Conservation (phyloP, 306 rosid species). For the Quercus agrifolia region DNA sequence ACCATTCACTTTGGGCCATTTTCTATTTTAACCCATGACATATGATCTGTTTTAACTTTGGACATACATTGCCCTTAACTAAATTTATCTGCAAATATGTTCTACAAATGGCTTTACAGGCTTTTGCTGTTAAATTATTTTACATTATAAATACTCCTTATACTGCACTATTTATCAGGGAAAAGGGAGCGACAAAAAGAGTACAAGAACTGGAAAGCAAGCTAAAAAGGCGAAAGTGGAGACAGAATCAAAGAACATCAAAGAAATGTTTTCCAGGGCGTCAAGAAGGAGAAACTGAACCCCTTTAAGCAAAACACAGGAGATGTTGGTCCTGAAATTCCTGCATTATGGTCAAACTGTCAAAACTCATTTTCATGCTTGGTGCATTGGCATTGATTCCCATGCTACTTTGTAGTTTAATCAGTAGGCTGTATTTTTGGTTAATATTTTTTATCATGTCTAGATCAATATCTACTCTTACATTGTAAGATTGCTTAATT, state of each 20-base stretch:
- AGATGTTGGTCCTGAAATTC: neutral
- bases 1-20: too few species aligned
- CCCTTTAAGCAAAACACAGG: neutral
- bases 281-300: slow-evolving; percentile 53
- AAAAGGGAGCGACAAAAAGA: slow-evolving; percentile 37
- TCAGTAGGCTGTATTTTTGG: neutral
- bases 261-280: slow-evolving; percentile 77
- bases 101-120: neutral
- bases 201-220: slow-evolving; percentile 53
- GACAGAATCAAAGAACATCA: slow-evolving; percentile 72
- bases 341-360: neutral
- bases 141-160: slow-evolving; percentile 1
- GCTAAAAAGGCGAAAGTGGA: slow-evolving; percentile 69
- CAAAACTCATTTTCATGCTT: neutral
- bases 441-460: too few species aligned
- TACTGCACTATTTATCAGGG: slow-evolving; percentile 37
- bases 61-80: neutral
- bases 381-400: neutral
- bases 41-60: neutral
- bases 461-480: neutral
- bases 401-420: neutral
- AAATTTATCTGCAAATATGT: too few species aligned
- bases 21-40: too few species aligned
- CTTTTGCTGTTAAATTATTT: neutral
- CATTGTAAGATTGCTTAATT: neutral